phyloP scores from a whole-genome alignment of 805 yeast genomes.

The Jamesozyma lodderae region DNA sequence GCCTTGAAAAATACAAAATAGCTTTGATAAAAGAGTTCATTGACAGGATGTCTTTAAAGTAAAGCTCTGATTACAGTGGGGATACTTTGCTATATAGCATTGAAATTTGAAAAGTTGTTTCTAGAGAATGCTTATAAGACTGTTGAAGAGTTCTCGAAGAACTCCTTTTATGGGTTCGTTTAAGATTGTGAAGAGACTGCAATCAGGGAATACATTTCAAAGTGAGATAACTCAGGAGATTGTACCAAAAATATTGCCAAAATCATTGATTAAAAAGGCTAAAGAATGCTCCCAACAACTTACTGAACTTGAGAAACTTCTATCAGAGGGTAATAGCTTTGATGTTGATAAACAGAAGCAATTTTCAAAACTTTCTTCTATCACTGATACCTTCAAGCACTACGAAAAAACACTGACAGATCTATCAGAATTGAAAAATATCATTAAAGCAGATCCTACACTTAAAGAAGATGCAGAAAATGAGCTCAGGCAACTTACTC shows the following conservation, averaged over 20 bases:
- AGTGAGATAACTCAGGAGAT: no score
- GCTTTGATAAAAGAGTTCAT: no score
- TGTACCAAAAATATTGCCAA: slow-evolving; percentile 35
- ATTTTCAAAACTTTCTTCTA: slow-evolving; percentile 37
- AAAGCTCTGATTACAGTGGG: no score
- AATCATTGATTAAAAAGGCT: slow-evolving; percentile 43
- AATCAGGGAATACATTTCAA: no score
- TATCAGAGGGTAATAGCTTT: slow-evolving; percentile 37
- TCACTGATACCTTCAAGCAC: slow-evolving; percentile 35
- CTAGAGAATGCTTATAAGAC: no score
- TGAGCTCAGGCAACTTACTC: slow-evolving; percentile 45
- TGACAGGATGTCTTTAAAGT: no score
- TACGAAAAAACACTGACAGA: slow-evolving; percentile 30
- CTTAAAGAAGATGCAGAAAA: slow-evolving; percentile 49
- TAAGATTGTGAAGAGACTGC: no score
- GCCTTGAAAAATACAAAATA: no score
- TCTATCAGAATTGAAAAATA: slow-evolving; percentile 27
- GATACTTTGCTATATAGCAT: no score
- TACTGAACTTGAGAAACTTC: slow-evolving; percentile 31
- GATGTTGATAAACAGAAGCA: slow-evolving; percentile 41
- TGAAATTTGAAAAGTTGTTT: no score
- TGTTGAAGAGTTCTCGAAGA: no score
- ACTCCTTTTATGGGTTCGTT: no score
- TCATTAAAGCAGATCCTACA: slow-evolving; percentile 24
- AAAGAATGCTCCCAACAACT: slow-evolving; percentile 35